Conservation (phyloP, 176 grass and related monocot species). For the Oryza brachyantha region DNA sequence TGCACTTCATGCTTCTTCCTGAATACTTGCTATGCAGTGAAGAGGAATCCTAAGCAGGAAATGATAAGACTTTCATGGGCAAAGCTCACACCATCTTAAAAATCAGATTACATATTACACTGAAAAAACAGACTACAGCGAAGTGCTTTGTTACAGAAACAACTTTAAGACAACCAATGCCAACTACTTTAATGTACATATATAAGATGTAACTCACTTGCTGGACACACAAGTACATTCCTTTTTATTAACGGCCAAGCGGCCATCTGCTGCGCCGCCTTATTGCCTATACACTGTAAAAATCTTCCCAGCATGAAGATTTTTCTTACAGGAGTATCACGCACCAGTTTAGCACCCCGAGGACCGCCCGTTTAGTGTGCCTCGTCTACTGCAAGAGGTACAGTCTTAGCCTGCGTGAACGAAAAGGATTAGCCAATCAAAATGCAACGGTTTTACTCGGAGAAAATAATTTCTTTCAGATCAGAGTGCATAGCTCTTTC, state of each 20-base stretch:
- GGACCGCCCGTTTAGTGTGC: conserved; percentile 25
- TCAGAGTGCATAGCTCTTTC: background rate
- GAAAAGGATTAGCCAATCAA: conserved; percentile 2
- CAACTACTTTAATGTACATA: conserved; percentile 2
- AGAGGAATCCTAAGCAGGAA: no score
- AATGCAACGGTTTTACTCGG: background rate
- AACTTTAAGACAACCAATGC: background rate
- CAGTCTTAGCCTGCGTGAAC: conserved; percentile 63
- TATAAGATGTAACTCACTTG: background rate
- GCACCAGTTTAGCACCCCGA: background rate
- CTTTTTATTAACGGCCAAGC: background rate
- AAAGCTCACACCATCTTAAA: no score
- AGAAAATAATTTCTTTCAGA: background rate
- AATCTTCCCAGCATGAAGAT: background rate
- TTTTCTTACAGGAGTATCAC: background rate
- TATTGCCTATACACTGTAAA: background rate
- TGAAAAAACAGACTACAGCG: background rate
- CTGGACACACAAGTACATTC: background rate
- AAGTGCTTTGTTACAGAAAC: background rate
- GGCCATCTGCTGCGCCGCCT: background rate
- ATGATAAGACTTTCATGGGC: no score
- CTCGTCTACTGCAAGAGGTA: conserved; percentile 64
- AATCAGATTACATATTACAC: background rate
- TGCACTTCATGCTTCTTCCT: no score
- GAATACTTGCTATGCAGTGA: no score